These are phyloP conservation scores for Aspergillus coremiiformis DNA, from an alignment of 495 filamentous ascomycete species.

Conservation along the genomic window DNA sequence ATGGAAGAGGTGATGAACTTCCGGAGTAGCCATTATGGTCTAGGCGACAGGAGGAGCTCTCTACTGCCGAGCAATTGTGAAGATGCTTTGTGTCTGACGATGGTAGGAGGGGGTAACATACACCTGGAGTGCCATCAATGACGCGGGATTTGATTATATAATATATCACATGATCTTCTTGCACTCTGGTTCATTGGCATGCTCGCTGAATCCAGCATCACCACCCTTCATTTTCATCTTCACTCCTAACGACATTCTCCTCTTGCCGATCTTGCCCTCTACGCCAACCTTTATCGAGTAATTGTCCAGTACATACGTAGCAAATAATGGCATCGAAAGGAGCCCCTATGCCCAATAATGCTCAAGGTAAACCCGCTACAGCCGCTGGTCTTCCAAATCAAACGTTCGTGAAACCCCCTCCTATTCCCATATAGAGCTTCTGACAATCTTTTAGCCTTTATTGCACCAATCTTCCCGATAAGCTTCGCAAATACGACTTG, in stretches of 20 bases:
- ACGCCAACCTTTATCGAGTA: neutral
- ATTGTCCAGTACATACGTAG: neutral
- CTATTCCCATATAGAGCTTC: conserved; percentile 6
- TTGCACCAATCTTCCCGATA: conserved; percentile 74
- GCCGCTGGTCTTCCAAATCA: conserved; percentile 52
- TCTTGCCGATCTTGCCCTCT: neutral
- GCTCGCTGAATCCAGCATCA: neutral
- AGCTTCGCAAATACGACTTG: conserved; percentile 78
- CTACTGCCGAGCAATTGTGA: conserved; percentile 66
- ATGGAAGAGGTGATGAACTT: conserved; percentile 96
- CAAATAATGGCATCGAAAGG: conserved; percentile 35
- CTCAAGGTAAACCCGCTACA: conserved; percentile 26
- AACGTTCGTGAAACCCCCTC: conserved; percentile 47
- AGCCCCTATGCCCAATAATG: conserved; percentile 29
- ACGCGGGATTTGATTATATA: conserved; percentile 20
- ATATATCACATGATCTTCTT: conserved; percentile 20
- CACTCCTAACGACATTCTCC: neutral
- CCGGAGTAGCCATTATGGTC: conserved; percentile 66
- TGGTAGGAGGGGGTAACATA: neutral
- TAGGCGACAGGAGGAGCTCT: conserved; percentile 96
- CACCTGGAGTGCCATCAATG: conserved; percentile 20
- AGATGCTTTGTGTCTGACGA: neutral
- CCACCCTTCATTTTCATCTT: neutral
- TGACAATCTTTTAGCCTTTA: conserved; percentile 60
- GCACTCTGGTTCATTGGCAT: neutral